Evolutionary conservation across 352 stramenopile species (phyloP), one percentile per base, ranked within the genome.

Genomic region (Aphanomyces euteiches): DNA sequence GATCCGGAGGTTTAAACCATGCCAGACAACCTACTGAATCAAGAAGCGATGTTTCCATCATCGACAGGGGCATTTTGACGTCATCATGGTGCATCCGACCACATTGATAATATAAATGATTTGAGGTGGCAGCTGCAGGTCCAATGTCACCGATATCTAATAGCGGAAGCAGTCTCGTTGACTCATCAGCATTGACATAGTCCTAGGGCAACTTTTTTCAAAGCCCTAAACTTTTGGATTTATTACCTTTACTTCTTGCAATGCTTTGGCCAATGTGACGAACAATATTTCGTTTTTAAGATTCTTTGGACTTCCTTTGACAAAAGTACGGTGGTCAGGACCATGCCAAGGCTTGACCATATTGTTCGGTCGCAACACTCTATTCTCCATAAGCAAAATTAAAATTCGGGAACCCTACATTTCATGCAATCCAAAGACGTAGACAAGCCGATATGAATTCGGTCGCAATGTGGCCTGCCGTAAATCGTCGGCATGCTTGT

Each of bases 321-420:
- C 54, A 37, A 61, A 61, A 7, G 1, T n/a, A 12, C 17, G 17
- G 34, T 61, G 54, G 19, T 61, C 19, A 39, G 54, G 19, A n/a
- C 54, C 54, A 45, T 61, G 54, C 54, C 54, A 61, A 13, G 54
- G 54, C 54, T 61, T 61, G n/a, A 61, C 54, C 28, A 37, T 12
- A n/a, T 41, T 37, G 54, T 43, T 61, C 6, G 54, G 13, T 41
- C 54, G 3, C 15, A 37, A 39, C 5, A 41, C n/a, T 28, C 54
- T 61, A 41, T 37, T 45, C 10, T 50, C 43, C 10, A 50, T n/a
- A n/a, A n/a, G 10, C 43, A 50, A 50, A 12, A 50, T n/a, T 1
- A 50, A 12, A n/a, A 58, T 12, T 37, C 21, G 17, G 13, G 7
- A 3, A 36, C 50, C 21, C 7, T 36, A 36, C 15, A 36, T 58